Evolutionary conservation across 352 stramenopile species (phyloP), one percentile per base, ranked within the genome.

Genomic region (Phytophthora syringae): DNA sequence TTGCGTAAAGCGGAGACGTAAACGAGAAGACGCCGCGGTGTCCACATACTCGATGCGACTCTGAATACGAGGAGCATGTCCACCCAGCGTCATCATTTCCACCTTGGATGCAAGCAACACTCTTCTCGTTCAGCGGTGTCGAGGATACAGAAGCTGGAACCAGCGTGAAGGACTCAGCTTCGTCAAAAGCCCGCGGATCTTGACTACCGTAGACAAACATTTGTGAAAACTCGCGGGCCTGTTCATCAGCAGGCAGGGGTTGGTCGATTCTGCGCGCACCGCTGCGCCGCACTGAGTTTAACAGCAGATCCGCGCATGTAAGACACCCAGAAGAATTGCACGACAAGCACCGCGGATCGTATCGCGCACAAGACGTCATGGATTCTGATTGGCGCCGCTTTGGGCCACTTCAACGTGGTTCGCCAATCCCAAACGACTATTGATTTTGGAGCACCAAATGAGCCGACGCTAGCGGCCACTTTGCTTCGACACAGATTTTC

Each of bases 251-350:
- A 1, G 95, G 96, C 28, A 98, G 60, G 7, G 75, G 63, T 11
- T 85, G 55, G 56, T 93, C 69, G 15, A 87, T 77, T 20, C 27
- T 75, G 5, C 95, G 86, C 27, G 81, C 77, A 0, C 95, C 96
- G 44, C 90, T 98, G 15, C 94, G 88, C 22, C 89, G 84, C 16
- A 98, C 84, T 1, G 93, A 98, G 34, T 97, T 92, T 24, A 99
- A 75, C 2, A 97, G 56, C 30, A 87, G 81, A 64, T 99, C 96
- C 2, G 87, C 80, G 63, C 96, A 99, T n/a, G 79, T 64, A 13
- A 97, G 79, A 55, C 96, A 99, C 1, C 55, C 24, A 9, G 61
- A 63, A 1, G 76, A 65, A 59, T 92, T 77, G 67, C 96, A 99
- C 37, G 74, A 65, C n/a, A 91, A 74, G 67, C 96, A 99, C 12